These are phyloP conservation scores for Bretziella fagacearum DNA, from an alignment of 2,329 filamentous ascomycete species.

Conservation along the genomic window DNA sequence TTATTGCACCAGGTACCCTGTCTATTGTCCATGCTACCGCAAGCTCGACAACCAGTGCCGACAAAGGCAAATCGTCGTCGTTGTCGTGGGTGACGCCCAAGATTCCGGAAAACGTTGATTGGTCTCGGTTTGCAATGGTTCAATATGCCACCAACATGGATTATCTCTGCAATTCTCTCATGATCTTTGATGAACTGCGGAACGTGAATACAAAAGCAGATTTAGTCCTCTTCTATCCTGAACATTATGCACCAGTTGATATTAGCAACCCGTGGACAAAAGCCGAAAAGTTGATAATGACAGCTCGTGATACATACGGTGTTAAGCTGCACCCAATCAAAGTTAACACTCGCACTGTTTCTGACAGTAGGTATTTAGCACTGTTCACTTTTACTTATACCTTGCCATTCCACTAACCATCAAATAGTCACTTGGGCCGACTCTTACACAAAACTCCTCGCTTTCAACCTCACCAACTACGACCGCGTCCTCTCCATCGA, in stretches of 20 bases:
- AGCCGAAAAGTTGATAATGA: conserved; percentile 24
- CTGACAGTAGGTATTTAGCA: conserved; percentile 25
- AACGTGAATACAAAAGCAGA: conserved; percentile 27
- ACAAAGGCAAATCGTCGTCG: background rate
- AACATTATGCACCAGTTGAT: conserved; percentile 20
- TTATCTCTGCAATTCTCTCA: conserved; percentile 33
- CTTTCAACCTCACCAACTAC: conserved; percentile 51
- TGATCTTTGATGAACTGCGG: conserved; percentile 31
- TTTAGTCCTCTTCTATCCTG: conserved; percentile 31
- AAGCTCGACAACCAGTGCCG: background rate
- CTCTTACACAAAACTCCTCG: conserved; percentile 50
- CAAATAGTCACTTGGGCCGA: conserved; percentile 38
- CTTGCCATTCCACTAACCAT: background rate
- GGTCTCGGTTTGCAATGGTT: conserved; percentile 30
- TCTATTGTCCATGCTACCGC: background rate
- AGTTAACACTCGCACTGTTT: conserved; percentile 22
- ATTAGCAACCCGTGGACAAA: conserved; percentile 18
- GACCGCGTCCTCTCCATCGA: conserved; percentile 32
- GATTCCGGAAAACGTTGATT: conserved; percentile 21
- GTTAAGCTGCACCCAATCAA: conserved; percentile 28
- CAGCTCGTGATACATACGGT: conserved; percentile 28
- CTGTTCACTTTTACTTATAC: background rate
- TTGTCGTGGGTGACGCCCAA: conserved; percentile 4
- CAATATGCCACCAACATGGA: conserved; percentile 32
- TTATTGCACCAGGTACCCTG: conserved; percentile 3